Conservation (phyloP, 192 early-diverging fungal species). For the Oehlia diaphana region DNA sequence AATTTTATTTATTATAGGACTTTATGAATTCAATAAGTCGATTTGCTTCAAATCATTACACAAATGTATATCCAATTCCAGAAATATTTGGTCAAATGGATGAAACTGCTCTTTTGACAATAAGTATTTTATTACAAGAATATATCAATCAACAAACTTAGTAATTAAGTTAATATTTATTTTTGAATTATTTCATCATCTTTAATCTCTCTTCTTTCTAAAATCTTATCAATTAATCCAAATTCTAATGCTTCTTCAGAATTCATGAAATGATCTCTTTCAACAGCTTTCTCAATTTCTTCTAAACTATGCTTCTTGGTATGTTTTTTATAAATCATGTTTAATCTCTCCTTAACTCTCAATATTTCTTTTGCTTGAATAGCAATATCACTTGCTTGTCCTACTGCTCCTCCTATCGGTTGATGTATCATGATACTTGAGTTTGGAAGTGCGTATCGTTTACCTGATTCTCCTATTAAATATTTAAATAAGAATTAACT, state of each 20-base stretch:
- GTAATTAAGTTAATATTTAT: background rate
- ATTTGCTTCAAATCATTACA: background rate
- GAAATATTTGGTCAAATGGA: conserved; percentile 9
- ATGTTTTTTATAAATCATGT: conserved; percentile 85
- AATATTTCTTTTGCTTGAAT: conserved; percentile 97
- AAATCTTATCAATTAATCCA: conserved; percentile 89
- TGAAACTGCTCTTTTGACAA: conserved; percentile 2
- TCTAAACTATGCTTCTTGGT: conserved; percentile 76
- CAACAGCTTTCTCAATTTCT: conserved; percentile 85
- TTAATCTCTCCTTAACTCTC: conserved; percentile 77
- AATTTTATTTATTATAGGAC: background rate
- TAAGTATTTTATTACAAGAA: background rate
- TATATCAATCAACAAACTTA: background rate
- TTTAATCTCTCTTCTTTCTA: conserved; percentile 62
- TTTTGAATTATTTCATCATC: background rate
- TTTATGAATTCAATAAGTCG: background rate
- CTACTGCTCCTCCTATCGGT: conserved; percentile 91
- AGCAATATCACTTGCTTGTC: conserved; percentile 95
- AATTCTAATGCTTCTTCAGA: conserved; percentile 86
- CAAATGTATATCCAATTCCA: background rate
- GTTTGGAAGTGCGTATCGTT: conserved; percentile 85
- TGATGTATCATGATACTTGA: conserved; percentile 97
- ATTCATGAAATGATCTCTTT: conserved; percentile 94
- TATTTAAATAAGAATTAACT: background rate
- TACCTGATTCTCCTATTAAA: conserved; percentile 70